Evolutionary conservation across 305 asterid species (phyloP).

Genomic region (Ilex paraguariensis): DNA sequence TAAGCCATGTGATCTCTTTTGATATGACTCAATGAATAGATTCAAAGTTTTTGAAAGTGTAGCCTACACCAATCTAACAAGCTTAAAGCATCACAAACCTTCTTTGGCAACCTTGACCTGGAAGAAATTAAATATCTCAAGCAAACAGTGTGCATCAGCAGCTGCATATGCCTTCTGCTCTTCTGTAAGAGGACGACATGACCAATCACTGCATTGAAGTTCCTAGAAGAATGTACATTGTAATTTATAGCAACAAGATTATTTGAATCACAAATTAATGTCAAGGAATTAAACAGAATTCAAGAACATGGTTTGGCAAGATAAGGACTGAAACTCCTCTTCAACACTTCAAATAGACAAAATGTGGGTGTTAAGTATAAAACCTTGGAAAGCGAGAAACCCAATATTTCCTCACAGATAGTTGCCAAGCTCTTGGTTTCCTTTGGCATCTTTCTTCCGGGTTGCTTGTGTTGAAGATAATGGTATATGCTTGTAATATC

Average conservation of each 20-base stretch:
- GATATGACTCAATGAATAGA: not conserved
- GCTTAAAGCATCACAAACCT: constrained; percentile 35
- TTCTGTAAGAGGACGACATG: constrained; percentile 76
- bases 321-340: not conserved
- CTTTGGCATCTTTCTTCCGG: constrained; percentile 47
- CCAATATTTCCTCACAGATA: constrained; percentile 73
- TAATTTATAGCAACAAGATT: not conserved
- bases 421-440: constrained; percentile 82
- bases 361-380: not conserved
- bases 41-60: not conserved
- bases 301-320: no score
- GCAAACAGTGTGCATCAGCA: constrained; percentile 74
- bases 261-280: not conserved
- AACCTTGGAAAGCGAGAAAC: constrained; percentile 76
- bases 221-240: constrained; percentile 41
- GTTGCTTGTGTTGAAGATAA: constrained; percentile 52
- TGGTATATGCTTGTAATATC: constrained; percentile 64
- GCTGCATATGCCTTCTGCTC: constrained; percentile 90
- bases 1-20: not conserved
- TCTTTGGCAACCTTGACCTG: constrained; percentile 49
- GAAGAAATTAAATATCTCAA: constrained; percentile 65
- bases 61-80: not conserved
- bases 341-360: not conserved
- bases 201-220: constrained; percentile 98
- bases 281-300: no score